Conservation (phyloP, 495 filamentous ascomycete species). For the Penicillium desertorum region DNA sequence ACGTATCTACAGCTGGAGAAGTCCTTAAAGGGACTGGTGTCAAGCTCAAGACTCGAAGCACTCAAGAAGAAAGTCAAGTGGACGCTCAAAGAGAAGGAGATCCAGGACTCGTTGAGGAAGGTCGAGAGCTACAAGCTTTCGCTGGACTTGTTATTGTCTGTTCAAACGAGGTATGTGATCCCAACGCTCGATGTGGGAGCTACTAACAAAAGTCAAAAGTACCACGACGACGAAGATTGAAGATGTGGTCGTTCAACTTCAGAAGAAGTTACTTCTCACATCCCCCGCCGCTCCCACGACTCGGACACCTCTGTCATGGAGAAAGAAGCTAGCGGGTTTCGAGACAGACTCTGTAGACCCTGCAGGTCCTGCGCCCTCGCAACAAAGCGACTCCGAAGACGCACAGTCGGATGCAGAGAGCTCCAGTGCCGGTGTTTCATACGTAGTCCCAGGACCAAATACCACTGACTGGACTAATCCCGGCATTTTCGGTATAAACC, state of each 20-base stretch:
- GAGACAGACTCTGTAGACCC: neutral
- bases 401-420: neutral
- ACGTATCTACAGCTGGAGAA: slow-evolving; percentile 9
- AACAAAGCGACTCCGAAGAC: neutral
- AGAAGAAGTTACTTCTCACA: neutral
- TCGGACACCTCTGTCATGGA: neutral
- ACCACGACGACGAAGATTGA: neutral
- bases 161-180: neutral
- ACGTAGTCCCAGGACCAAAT: neutral
- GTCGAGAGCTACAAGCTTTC: neutral
- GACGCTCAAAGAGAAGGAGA: neutral
- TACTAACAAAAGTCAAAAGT: neutral
- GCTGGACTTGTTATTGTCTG: neutral
- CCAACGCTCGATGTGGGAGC: neutral
- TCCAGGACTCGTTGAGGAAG: neutral
- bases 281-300: neutral
- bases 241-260: neutral
- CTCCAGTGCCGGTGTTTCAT: neutral
- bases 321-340: neutral
- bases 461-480: neutral
- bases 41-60: neutral
- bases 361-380: neutral
- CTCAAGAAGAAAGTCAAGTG: neutral
- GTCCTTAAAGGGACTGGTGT: neutral
- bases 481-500: neutral